A percentile compares a stretch with the other conserved stretches of the same genome.
Evolutionary conservation across 2,329 filamentous ascomycete genomes (phyloP).

Genomic region (Colletotrichum tabaci): DNA sequence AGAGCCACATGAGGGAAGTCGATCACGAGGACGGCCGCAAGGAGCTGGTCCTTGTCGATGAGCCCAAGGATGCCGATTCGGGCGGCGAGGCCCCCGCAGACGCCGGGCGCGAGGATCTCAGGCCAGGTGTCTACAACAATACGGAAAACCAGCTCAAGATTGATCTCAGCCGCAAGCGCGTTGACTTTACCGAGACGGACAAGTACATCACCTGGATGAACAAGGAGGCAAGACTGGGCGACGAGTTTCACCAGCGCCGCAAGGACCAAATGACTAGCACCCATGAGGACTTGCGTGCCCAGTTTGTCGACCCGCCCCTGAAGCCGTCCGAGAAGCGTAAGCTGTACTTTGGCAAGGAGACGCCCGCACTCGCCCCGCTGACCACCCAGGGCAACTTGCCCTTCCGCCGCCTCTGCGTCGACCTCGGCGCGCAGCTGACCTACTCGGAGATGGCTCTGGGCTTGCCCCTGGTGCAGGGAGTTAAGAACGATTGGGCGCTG

Average conservation of each 20-base stretch:
- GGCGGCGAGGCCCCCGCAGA: conserved; percentile 54
- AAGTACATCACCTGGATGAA: conserved; percentile 84
- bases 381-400: conserved; percentile 98
- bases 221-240: conserved; percentile 63
- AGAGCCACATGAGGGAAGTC: conserved; percentile 87
- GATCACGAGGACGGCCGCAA: conserved; percentile 84
- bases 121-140: conserved; percentile 81
- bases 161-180: conserved; percentile 80
- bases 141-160: conserved; percentile 80
- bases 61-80: conserved; percentile 51
- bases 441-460: conserved; percentile 99
- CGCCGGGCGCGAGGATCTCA: conserved; percentile 62
- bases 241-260: conserved; percentile 58
- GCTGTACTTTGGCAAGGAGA: conserved; percentile 94
- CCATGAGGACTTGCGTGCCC: conserved; percentile 81
- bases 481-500: conserved; percentile 93
- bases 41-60: conserved; percentile 81
- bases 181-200: conserved; percentile 80
- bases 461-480: conserved; percentile 88
- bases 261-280: conserved; percentile 58
- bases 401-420: conserved; percentile 90
- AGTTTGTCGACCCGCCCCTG: conserved; percentile 88
- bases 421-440: conserved; percentile 91
- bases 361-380: conserved; percentile 91
- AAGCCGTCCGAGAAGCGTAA: conserved; percentile 93